phyloP scores from a whole-genome alignment of 2,329 filamentous ascomycete species.

The Cytospora mali region DNA sequence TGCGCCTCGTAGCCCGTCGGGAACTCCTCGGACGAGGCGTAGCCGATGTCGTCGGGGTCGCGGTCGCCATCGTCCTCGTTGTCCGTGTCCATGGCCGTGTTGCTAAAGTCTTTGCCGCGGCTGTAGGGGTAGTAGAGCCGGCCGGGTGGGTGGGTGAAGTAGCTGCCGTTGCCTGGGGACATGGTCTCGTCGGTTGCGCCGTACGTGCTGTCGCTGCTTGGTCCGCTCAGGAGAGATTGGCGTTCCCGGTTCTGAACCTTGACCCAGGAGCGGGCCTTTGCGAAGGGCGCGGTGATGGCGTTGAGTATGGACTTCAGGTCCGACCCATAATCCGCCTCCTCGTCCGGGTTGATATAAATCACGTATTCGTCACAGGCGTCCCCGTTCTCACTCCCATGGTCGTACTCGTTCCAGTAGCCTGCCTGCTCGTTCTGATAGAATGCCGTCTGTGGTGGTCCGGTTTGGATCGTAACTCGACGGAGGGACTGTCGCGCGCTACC shows the following conservation, averaged over 20 bases:
- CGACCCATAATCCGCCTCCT: slow-evolving; percentile 52
- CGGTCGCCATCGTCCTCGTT: slow-evolving; percentile 44
- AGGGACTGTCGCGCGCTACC: slow-evolving; percentile 27
- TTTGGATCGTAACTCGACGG: slow-evolving; percentile 28
- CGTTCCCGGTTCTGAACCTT: slow-evolving; percentile 34
- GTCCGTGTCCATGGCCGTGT: slow-evolving; percentile 41
- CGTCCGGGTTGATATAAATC: slow-evolving; percentile 75
- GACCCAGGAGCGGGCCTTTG: slow-evolving; percentile 57
- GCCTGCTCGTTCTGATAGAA: slow-evolving; percentile 31
- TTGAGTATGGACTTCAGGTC: slow-evolving; percentile 63
- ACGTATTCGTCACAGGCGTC: slow-evolving; percentile 65
- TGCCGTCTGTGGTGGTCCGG: slow-evolving; percentile 29
- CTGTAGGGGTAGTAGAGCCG: slow-evolving; percentile 37
- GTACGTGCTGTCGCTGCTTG: slow-evolving; percentile 29
- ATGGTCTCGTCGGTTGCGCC: slow-evolving; percentile 32
- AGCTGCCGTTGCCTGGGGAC: slow-evolving; percentile 24
- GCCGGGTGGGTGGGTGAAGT: slow-evolving; percentile 35
- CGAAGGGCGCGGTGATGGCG: slow-evolving; percentile 52
- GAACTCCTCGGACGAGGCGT: slow-evolving; percentile 56
- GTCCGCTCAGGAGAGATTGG: slow-evolving; percentile 33
- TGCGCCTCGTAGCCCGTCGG: slow-evolving; percentile 56
- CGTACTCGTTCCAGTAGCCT: slow-evolving; percentile 86
- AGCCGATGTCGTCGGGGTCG: slow-evolving; percentile 32
- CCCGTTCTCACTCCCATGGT: slow-evolving; percentile 72
- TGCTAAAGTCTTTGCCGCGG: slow-evolving; percentile 31